These are phyloP conservation scores for Lolium multiflorum DNA, from an alignment of 176 grass and related monocot genomes.

Conservation along the genomic window DNA sequence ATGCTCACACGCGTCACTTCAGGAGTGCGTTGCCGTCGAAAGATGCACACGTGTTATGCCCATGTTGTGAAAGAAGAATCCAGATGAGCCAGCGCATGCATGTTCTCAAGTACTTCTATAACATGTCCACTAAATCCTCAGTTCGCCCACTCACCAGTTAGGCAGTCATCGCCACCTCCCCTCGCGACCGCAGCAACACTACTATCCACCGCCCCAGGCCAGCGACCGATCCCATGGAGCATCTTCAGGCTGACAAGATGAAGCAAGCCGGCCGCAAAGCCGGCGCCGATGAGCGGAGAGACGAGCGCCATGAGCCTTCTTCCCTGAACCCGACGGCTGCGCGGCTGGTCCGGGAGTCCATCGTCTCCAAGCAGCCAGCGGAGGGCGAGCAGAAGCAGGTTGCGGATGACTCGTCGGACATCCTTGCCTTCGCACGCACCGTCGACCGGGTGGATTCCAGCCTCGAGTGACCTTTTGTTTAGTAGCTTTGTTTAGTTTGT, in stretches of 20 bases:
- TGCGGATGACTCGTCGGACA: constrained; percentile 45
- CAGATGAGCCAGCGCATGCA: neutral
- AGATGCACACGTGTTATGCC: constrained; percentile 15
- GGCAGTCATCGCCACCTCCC: neutral
- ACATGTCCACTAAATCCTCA: neutral
- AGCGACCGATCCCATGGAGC: neutral
- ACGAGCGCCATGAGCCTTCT: constrained; percentile 21
- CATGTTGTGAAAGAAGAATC: neutral
- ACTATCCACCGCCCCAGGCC: neutral
- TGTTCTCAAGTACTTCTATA: neutral
- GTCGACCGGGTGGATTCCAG: constrained; percentile 59
- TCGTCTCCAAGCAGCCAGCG: constrained; percentile 40
- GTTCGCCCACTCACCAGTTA: neutral
- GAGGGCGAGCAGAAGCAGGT: constrained; percentile 25
- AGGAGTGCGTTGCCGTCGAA: neutral
- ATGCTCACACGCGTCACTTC: neutral
- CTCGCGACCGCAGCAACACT: neutral
- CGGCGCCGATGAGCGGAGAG: neutral
- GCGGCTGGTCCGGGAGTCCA: constrained; percentile 55
- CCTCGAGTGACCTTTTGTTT: constrained; percentile 49
- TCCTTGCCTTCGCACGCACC: constrained; percentile 55
- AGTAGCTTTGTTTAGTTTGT: neutral
- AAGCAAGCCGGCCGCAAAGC: neutral
- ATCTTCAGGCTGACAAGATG: neutral
- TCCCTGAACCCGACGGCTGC: constrained; percentile 58